Evolutionary conservation across 345 rosid genomes (phyloP).

Genomic region (Gossypium longicalyx): DNA sequence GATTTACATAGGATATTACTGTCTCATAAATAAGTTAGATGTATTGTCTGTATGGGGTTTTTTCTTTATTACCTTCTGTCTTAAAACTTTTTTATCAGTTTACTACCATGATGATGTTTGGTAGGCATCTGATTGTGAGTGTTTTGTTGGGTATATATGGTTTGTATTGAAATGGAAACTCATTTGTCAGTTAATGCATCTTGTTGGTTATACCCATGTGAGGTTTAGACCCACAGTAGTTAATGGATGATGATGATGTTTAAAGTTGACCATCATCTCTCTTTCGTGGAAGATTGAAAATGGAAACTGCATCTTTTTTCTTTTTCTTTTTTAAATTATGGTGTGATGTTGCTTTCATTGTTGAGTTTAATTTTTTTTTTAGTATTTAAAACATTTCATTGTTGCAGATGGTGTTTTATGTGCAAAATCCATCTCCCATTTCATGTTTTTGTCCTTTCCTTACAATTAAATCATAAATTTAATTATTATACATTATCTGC

Average conservation of each 20-base stretch:
- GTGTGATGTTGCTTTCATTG: slow-evolving; percentile 3
- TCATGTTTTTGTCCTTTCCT: background rate
- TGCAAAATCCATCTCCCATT: slow-evolving; percentile 4
- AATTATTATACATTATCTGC: no score
- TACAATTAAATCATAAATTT: background rate
- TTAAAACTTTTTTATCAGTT: background rate
- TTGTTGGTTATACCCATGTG: slow-evolving; percentile 19
- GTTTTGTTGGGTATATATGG: slow-evolving; percentile 21
- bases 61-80: background rate
- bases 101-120: slow-evolving; percentile 5
- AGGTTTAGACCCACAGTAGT: slow-evolving; percentile 5
- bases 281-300: background rate
- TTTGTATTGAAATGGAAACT: slow-evolving; percentile 16
- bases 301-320: background rate
- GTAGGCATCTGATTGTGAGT: slow-evolving; percentile 13
- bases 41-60: background rate
- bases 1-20: slow-evolving; percentile 22
- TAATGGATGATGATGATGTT: background rate
- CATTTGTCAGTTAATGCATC: slow-evolving; percentile 15
- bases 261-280: slow-evolving; percentile 13
- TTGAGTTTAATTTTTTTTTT: background rate
- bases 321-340: background rate
- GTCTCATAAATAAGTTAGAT: slow-evolving; percentile 35
- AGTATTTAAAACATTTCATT: background rate
- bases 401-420: background rate